Base-by-base conservation (phyloP, 2,329 filamentous ascomycete genomes). In the Colletotrichum neosansevieriae region DNA sequence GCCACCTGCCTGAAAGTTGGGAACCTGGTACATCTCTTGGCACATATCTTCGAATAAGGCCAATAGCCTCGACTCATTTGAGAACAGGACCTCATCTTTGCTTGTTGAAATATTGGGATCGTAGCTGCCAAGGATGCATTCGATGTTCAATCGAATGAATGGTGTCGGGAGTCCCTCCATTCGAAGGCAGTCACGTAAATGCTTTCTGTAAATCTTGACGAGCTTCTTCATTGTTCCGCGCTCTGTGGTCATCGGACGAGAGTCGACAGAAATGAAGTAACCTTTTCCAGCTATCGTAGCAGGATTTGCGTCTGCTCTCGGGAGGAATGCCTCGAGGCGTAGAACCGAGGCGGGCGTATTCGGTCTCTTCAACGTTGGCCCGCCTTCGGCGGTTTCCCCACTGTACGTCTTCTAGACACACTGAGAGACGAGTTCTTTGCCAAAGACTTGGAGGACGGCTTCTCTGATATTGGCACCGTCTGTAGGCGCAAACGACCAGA, bases 1-100 rank as follows among this genome's bases (percentile, higher is more conserved):
- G 19, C 51, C n/a, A 40, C 36, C 36, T 15, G 36, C 10, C 36
- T 38, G 10, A 4, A 15, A 38, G 15, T 54, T 19, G 17, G 21
- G 17, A 13, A 42, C 34, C 11, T 45, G 58, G 61, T 88, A 86
- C 7, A 81, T 68, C 6, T 77, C 75, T 34, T 75, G 72, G 21
- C 84, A 85, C 17, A 88, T 74, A 1, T 71, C 71, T 38, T 81
- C 80, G 57, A 89, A 88, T 17, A 81, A 76, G n/a, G 79, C 72
- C 2, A 87, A 70, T 0, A 88, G 50, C 2, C 60, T 56, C 2
- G 76, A 54, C 70, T 89, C 85, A 58, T 92, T 81, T 4, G 81
- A 81, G 73, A 94, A 94, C 1, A 93, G 74, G 2, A 94, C 84
- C 72, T 93, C 88, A 64, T 93, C 88, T 75, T 94, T 94, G 3